Percentiles rank a stretch among this genome's conserved stretches.
Evolutionary conservation across 1,139 yeast genomes (phyloP).

Genomic region (Spencermartinsiella ligniputridi): DNA sequence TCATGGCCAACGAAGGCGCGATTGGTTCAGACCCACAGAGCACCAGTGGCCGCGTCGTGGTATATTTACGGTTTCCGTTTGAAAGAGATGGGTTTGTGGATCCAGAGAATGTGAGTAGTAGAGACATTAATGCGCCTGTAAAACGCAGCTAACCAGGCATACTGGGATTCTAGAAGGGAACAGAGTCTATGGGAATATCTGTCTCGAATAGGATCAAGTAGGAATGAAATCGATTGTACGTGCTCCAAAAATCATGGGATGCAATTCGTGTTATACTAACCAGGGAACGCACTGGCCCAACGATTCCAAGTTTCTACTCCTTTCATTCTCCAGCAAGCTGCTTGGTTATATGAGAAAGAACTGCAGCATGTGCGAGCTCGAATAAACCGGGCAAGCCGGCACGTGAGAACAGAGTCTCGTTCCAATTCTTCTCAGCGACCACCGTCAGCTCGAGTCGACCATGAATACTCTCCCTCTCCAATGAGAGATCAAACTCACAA

Average conservation of each 20-base stretch:
- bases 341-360: constrained; percentile 45
- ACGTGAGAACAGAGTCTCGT: not conserved
- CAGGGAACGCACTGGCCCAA: constrained; percentile 17
- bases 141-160: constrained; percentile 35
- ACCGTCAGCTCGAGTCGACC: not conserved
- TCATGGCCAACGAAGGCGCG: not conserved
- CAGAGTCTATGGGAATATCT: constrained; percentile 17
- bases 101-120: constrained; percentile 34
- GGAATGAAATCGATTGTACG: constrained; percentile 40
- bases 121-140: not conserved
- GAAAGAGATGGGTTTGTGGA: constrained; percentile 40
- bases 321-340: constrained; percentile 44
- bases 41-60: constrained; percentile 25
- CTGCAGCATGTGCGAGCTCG: constrained; percentile 38
- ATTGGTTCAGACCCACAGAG: not conserved
- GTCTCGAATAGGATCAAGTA: constrained; percentile 31
- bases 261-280: constrained; percentile 9
- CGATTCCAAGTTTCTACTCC: constrained; percentile 38
- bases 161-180: constrained; percentile 34
- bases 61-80: constrained; percentile 36
- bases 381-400: constrained; percentile 27
- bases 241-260: not conserved
- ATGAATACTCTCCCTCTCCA: not conserved
- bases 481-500: not conserved
- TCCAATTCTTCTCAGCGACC: not conserved